Percentiles rank a stretch among this genome's conserved stretches.
These are phyloP conservation scores for Termitomyces titanicus DNA, from an alignment of 768 basidiomycete species.

Conservation along the genomic window DNA sequence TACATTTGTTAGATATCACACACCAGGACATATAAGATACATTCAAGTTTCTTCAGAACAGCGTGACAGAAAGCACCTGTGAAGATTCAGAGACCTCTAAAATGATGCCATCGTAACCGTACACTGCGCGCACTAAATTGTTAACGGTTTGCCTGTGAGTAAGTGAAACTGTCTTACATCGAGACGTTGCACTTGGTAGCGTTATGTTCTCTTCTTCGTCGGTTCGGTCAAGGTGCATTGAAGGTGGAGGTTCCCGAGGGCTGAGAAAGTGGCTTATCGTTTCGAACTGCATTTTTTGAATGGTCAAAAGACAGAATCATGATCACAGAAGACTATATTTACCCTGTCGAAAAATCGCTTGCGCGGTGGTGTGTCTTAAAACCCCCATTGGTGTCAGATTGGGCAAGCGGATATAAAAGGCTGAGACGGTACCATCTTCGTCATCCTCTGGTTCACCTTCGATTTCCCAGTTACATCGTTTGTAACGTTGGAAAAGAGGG, in stretches of 20 bases:
- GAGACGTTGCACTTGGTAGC: slow-evolving; percentile 61
- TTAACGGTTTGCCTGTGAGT: background rate
- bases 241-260: slow-evolving; percentile 70
- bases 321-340: slow-evolving; percentile 11
- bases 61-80: slow-evolving; percentile 69
- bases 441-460: slow-evolving; percentile 78
- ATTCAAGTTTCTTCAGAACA: slow-evolving; percentile 44
- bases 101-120: slow-evolving; percentile 81
- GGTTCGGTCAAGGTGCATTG: slow-evolving; percentile 78
- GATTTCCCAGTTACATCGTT: slow-evolving; percentile 89
- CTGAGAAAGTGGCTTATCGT: slow-evolving; percentile 75
- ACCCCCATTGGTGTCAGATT: slow-evolving; percentile 2
- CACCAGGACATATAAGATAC: background rate
- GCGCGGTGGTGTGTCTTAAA: slow-evolving; percentile 66
- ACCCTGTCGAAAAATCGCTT: slow-evolving; percentile 74
- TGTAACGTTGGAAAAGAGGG: slow-evolving; percentile 85
- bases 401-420: background rate
- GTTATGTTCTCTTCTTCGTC: slow-evolving; percentile 72
- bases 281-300: slow-evolving; percentile 50
- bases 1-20: slow-evolving; percentile 5
- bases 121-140: slow-evolving; percentile 36
- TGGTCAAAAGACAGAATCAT: background rate
- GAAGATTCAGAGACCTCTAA: slow-evolving; percentile 77
- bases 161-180: slow-evolving; percentile 43
- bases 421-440: slow-evolving; percentile 58